These are phyloP conservation scores for Triticum urartu DNA, from an alignment of 176 grass and related monocot genomes.

Conservation along the genomic window DNA sequence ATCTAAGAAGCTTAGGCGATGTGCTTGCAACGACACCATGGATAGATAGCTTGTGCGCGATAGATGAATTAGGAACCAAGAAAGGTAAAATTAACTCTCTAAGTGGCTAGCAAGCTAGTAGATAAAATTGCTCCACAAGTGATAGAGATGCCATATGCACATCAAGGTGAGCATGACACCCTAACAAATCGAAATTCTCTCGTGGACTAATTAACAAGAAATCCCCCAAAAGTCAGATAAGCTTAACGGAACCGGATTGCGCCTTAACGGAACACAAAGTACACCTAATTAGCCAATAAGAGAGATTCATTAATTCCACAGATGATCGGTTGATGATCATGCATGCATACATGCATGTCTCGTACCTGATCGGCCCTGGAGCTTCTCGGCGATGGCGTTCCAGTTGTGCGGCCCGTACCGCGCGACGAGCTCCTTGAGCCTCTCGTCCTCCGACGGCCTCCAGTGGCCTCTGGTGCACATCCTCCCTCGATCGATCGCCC, in stretches of 20 bases:
- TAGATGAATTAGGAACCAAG: slow-evolving; percentile 47
- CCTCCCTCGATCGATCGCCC: slow-evolving; percentile 27
- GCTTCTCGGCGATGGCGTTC: slow-evolving; percentile 93
- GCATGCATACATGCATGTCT: background rate
- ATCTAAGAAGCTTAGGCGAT: slow-evolving; percentile 7
- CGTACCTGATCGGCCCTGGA: slow-evolving; percentile 89
- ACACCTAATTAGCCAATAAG: background rate
- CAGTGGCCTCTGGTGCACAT: slow-evolving; percentile 96
- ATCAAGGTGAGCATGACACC: slow-evolving; percentile 47
- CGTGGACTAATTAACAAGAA: slow-evolving; percentile 20
- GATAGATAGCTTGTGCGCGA: slow-evolving; percentile 24
- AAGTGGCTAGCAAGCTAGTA: background rate
- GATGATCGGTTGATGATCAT: background rate
- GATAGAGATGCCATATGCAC: slow-evolving; percentile 41
- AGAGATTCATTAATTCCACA: background rate
- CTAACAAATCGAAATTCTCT: slow-evolving; percentile 55
- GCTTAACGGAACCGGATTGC: background rate
- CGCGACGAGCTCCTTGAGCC: slow-evolving; percentile 77
- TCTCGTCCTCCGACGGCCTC: slow-evolving; percentile 86
- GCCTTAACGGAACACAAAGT: background rate
- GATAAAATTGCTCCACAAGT: slow-evolving; percentile 43
- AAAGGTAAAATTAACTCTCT: slow-evolving; percentile 21
- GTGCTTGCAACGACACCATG: background rate
- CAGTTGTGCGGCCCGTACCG: slow-evolving; percentile 83
- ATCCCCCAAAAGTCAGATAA: slow-evolving; percentile 30